Conservation (phyloP, 192 early-diverging fungal genomes). For the Chytriomyces confervae region DNA sequence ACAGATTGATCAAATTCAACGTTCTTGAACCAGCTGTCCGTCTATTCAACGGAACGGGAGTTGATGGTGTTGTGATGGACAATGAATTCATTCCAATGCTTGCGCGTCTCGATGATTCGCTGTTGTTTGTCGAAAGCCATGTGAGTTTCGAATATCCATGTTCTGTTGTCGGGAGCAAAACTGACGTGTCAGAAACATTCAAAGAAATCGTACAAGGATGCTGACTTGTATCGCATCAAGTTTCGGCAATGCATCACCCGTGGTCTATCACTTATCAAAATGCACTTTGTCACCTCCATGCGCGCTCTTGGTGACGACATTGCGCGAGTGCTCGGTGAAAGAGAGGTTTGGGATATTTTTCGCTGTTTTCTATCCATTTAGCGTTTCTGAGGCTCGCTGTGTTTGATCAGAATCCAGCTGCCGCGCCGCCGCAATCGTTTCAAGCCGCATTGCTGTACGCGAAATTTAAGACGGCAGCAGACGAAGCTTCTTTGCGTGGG, state of each 20-base stretch:
- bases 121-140: slow-evolving; percentile 76
- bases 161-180: not conserved
- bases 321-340: slow-evolving; percentile 18
- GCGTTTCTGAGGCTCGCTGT: not conserved
- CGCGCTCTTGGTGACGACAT: slow-evolving; percentile 43
- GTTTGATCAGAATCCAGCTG: slow-evolving; percentile 9
- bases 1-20: slow-evolving; percentile 78
- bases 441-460: slow-evolving; percentile 72
- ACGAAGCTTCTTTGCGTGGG: slow-evolving; percentile 53
- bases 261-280: slow-evolving; percentile 91
- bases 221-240: slow-evolving; percentile 91
- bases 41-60: slow-evolving; percentile 71
- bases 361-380: not conserved
- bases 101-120: slow-evolving; percentile 74
- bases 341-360: not conserved
- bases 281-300: slow-evolving; percentile 78
- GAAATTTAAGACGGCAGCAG: slow-evolving; percentile 77
- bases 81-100: slow-evolving; percentile 82
- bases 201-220: slow-evolving; percentile 77
- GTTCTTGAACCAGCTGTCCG: slow-evolving; percentile 81
- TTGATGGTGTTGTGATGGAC: slow-evolving; percentile 82
- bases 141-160: slow-evolving; percentile 48
- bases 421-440: slow-evolving; percentile 12
- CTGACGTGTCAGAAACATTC: not conserved
- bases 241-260: slow-evolving; percentile 95